phyloP scores from a whole-genome alignment of 2,329 filamentous ascomycete genomes.

The Alternaria brassicae region DNA sequence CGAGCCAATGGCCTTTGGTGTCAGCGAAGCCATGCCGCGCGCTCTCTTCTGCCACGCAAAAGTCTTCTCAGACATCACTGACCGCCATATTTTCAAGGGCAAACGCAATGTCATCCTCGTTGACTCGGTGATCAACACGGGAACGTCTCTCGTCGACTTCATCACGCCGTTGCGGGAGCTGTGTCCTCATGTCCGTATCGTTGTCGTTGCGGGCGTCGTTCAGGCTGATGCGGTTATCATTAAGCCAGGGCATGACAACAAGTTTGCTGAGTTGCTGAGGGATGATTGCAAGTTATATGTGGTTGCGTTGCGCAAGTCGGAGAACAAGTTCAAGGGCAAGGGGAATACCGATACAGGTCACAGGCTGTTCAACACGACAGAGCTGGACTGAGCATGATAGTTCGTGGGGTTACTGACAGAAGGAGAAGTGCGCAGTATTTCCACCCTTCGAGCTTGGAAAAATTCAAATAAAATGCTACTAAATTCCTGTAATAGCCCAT shows the following conservation, averaged over 20 bases:
- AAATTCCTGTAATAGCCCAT: not conserved
- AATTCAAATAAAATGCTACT: not conserved
- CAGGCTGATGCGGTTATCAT: constrained; percentile 44
- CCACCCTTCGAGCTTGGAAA: not conserved
- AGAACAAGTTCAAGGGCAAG: constrained; percentile 63
- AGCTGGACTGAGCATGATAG: constrained; percentile 36
- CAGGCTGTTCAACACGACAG: constrained; percentile 65
- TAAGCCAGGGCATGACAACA: constrained; percentile 10
- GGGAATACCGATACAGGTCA: constrained; percentile 65
- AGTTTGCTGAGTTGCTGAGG: constrained; percentile 21
- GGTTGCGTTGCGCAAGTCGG: constrained; percentile 62
- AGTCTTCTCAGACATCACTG: constrained; percentile 52
- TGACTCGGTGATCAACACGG: constrained; percentile 68
- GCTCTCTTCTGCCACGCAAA: constrained; percentile 62
- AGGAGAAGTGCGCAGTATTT: not conserved
- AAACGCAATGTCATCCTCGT: constrained; percentile 60
- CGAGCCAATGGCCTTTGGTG: constrained; percentile 66
- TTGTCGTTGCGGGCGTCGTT: constrained; percentile 64
- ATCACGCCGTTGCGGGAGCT: constrained; percentile 40
- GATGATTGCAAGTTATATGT: constrained; percentile 47
- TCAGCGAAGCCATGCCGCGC: constrained; percentile 61
- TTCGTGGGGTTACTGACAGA: not conserved
- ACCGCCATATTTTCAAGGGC: constrained; percentile 50
- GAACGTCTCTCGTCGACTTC: constrained; percentile 60
- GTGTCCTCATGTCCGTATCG: constrained; percentile 52